Evolutionary conservation across 2,329 filamentous ascomycete species (phyloP), one percentile per base, ranked within the genome.

Genomic region (Lachnellula suecica): DNA sequence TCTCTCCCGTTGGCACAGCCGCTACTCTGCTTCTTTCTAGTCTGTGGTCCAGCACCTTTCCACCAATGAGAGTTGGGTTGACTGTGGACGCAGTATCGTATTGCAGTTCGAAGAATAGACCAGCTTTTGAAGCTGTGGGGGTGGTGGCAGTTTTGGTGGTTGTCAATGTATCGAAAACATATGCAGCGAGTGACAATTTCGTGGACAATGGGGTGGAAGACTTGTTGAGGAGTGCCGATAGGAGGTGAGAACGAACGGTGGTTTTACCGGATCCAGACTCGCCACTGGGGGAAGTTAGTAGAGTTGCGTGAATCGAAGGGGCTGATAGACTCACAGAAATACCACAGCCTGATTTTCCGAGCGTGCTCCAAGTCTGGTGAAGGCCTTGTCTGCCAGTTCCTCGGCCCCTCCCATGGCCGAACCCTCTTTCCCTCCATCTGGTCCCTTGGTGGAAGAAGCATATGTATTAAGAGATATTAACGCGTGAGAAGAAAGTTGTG

Each of bases 181-280:
- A 99, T 40, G 93, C 88, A 20, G 93, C 93, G 45, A 95, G 87
- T 2, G 93, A 97, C 19, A 97, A 79, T 71, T 97, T 99, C 60
- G 87, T 90, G 2, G 93, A 97, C 3, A 99, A 76, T 1, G 94
- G 94, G 11, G 94, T 97, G 0, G 91, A 91, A 2, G 92, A 94
- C 70, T 92, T 96, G 64, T 87, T 87, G 25, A 99, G 82, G 48
- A 99, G 79, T 1, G 92, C 84, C 22, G 91, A 88, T 42, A 99
- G 77, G 49, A 97, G 77, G 70, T 97, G 94, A 40, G 91, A 89
- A 57, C 94, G 87, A 65, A 97, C 79, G 0, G 94, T 99, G 0
- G 94, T 97, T 76, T 99, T 99, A 63, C 94, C 94, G 27, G 94
- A 87, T 42, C 94, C 94, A 52, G 91, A 96, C 79, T 99, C 94